Evolutionary conservation across 768 basidiomycete genomes (phyloP).

Genomic region (Lactifluus piperatus): DNA sequence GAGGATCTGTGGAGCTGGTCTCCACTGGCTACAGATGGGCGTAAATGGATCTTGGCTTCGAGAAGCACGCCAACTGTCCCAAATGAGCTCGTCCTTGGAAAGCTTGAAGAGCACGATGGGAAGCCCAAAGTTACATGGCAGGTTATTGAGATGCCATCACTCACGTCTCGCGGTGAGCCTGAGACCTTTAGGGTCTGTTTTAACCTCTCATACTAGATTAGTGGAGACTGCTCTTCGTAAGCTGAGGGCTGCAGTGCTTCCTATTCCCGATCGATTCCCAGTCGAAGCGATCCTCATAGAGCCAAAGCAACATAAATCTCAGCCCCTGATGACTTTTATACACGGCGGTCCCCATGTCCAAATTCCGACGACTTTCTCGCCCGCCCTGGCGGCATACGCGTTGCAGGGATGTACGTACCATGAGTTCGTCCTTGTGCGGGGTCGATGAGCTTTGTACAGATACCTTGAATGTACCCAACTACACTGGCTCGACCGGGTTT

Average conservation of each 20-base stretch:
- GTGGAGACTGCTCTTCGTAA: conserved; percentile 11
- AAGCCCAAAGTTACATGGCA: conserved; percentile 11
- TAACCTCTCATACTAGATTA: background rate
- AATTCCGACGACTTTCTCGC: conserved; percentile 19
- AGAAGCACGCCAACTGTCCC: conserved; percentile 17
- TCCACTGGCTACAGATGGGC: conserved; percentile 18
- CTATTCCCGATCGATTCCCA: conserved; percentile 16
- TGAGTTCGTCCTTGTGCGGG: background rate
- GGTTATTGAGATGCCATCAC: conserved; percentile 13
- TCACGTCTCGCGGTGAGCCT: conserved; percentile 9
- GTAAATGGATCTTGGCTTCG: conserved; percentile 16
- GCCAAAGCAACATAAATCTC: conserved; percentile 1
- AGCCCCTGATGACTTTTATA: conserved; percentile 19
- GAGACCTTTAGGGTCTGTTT: background rate
- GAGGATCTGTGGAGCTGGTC: conserved; percentile 19
- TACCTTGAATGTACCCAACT: conserved; percentile 26
- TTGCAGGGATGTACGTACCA: conserved; percentile 22
- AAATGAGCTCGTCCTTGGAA: conserved; percentile 21
- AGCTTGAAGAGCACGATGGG: conserved; percentile 11
- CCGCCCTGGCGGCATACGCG: conserved; percentile 15
- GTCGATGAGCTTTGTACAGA: conserved; percentile 13
- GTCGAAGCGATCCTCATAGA: conserved; percentile 18
- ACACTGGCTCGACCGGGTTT: conserved; percentile 29
- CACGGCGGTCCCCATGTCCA: conserved; percentile 29
- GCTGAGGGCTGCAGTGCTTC: conserved; percentile 7